These are phyloP conservation scores for Cinnamomum chago DNA, from an alignment of 164 flowering plant species.

Conservation along the genomic window DNA sequence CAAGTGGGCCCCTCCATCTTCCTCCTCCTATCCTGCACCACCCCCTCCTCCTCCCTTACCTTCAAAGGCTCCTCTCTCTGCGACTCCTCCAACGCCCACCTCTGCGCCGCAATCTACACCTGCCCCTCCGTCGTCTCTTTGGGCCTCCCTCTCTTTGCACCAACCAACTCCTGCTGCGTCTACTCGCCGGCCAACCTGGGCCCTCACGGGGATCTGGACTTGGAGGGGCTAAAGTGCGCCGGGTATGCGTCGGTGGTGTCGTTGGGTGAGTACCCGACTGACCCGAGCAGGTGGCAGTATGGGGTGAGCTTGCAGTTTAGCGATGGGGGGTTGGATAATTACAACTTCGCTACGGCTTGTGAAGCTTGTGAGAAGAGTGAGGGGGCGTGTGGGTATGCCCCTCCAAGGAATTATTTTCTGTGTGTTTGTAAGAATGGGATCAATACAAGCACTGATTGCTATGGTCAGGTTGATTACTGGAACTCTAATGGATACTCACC, in stretches of 20 bases:
- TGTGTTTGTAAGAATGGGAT: conserved; percentile 37
- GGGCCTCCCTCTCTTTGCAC: conserved; percentile 33
- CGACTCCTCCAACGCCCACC: conserved; percentile 33
- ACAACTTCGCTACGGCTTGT: conserved; percentile 22
- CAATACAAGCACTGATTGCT: conserved; percentile 35
- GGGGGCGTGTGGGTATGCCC: conserved; percentile 47
- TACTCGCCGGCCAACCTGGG: conserved; percentile 43
- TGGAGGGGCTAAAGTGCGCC: conserved; percentile 24
- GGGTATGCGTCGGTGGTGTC: conserved; percentile 33
- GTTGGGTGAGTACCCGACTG: conserved; percentile 36
- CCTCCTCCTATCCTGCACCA: conserved; percentile 38
- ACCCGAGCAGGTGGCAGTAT: conserved; percentile 40
- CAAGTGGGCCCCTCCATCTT: conserved; percentile 42
- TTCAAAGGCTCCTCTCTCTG: conserved; percentile 30
- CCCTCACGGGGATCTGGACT: conserved; percentile 32
- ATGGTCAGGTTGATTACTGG: conserved; percentile 7
- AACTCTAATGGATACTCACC: not conserved
- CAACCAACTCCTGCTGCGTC: conserved; percentile 46
- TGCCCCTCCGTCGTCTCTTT: conserved; percentile 37
- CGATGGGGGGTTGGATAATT: conserved; percentile 21
- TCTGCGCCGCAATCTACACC: conserved; percentile 39
- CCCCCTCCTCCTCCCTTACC: conserved; percentile 34
- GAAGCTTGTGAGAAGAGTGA: conserved; percentile 32
- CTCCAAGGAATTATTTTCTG: conserved; percentile 29
- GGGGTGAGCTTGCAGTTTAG: conserved; percentile 37